A percentile compares a stretch with the other conserved stretches of the same genome.
Conservation (phyloP, 176 grass and related monocot genomes). For the Phyllostachys edulis region DNA sequence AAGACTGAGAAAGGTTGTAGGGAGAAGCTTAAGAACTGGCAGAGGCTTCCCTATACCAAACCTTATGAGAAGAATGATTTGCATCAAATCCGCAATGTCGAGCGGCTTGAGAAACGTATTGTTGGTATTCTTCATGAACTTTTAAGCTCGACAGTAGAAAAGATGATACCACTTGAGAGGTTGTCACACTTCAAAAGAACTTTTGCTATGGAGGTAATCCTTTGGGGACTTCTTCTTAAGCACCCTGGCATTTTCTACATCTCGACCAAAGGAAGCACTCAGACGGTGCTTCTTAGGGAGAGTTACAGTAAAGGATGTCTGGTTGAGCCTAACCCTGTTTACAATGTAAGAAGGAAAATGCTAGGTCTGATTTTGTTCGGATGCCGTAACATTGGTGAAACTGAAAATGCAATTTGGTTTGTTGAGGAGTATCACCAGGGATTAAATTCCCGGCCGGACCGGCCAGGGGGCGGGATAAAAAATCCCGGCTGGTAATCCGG, state of each 20-base stretch:
- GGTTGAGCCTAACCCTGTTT: constrained; percentile 52
- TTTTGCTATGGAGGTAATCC: constrained; percentile 57
- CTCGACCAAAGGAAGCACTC: constrained; percentile 56
- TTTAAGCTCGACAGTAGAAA: constrained; percentile 49
- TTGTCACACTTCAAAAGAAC: constrained; percentile 53
- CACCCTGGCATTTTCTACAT: constrained; percentile 74
- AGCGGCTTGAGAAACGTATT: constrained; percentile 50
- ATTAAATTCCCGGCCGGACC: too few species aligned
- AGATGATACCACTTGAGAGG: constrained; percentile 57
- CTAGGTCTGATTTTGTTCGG: constrained; percentile 43
- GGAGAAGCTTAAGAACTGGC: constrained; percentile 62
- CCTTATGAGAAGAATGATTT: constrained; percentile 51
- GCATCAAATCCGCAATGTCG: constrained; percentile 23
- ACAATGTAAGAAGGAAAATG: constrained; percentile 52
- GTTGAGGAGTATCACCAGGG: constrained; percentile 17
- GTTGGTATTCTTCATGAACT: constrained; percentile 67
- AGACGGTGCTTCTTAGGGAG: constrained; percentile 56
- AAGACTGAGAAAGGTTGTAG: constrained; percentile 56
- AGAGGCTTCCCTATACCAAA: constrained; percentile 57
- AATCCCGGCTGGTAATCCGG: too few species aligned
- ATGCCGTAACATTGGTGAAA: constrained; percentile 28
- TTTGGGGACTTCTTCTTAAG: constrained; percentile 64
- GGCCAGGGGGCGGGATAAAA: too few species aligned
- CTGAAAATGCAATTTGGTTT: background rate
- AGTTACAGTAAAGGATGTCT: constrained; percentile 53